Evolutionary conservation across 495 filamentous ascomycete species (phyloP).

Genomic region (Jackrogersella minutella): DNA sequence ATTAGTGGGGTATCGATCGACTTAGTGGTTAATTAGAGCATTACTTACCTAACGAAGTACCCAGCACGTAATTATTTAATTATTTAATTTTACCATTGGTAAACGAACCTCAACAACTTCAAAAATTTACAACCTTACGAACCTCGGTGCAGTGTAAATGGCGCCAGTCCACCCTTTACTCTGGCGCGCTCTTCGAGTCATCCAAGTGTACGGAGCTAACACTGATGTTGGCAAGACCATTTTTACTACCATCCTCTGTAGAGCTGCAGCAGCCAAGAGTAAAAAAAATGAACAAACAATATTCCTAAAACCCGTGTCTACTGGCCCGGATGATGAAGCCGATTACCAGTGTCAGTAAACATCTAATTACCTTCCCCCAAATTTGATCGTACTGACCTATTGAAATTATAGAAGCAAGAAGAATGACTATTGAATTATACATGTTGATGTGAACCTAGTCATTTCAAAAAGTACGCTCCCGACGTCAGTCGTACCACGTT

Average conservation of each 20-base stretch:
- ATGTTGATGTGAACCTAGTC: conserved; percentile 50
- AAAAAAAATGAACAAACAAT: conserved; percentile 58
- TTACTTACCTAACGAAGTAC: not conserved
- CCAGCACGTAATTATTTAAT: conserved; percentile 33
- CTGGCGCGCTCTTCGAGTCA: conserved; percentile 68
- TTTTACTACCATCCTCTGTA: conserved; percentile 73
- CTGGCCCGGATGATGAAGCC: conserved; percentile 69
- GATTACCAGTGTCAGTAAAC: conserved; percentile 65
- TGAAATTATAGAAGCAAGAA: not conserved
- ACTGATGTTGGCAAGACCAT: conserved; percentile 85
- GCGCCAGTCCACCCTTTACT: conserved; percentile 54
- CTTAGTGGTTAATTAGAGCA: conserved; percentile 16
- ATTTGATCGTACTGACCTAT: conserved; percentile 7
- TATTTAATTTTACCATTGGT: too few species aligned
- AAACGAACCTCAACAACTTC: not conserved
- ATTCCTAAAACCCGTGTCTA: conserved; percentile 81
- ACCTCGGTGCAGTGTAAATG: conserved; percentile 17
- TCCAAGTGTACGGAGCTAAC: conserved; percentile 81
- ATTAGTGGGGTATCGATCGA: conserved; percentile 27
- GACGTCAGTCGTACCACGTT: conserved; percentile 60
- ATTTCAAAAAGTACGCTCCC: conserved; percentile 63
- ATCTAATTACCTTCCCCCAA: not conserved
- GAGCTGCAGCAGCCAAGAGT: conserved; percentile 56
- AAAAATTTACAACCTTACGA: not conserved
- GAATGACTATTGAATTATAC: not conserved